Percentiles rank a stretch among this genome's conserved stretches.
Evolutionary conservation across 768 basidiomycete genomes (phyloP).

Genomic region (Kwoniella sp.): DNA sequence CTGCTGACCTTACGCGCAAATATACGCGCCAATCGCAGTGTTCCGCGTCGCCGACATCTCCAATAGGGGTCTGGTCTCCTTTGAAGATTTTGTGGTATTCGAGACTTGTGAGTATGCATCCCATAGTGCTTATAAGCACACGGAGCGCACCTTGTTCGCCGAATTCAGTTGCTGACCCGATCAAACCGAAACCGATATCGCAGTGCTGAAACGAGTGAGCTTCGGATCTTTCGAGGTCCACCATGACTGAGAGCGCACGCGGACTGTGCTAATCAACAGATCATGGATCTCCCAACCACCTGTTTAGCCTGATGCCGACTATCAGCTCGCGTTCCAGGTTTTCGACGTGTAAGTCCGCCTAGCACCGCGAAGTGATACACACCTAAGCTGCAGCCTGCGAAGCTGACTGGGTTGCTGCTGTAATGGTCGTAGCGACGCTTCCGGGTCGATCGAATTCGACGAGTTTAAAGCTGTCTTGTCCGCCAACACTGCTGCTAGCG

Average conservation of each 20-base stretch:
- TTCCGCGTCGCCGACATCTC: constrained; percentile 54
- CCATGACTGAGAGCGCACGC: no score
- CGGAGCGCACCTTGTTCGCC: neutral
- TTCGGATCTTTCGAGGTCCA: neutral
- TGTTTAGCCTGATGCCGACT: constrained; percentile 93
- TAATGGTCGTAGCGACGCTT: constrained; percentile 67
- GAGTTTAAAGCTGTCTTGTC: constrained; percentile 93
- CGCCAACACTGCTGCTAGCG: constrained; percentile 71
- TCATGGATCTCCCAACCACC: no score
- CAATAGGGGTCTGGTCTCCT: constrained; percentile 58
- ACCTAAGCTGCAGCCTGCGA: neutral
- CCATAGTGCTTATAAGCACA: no score
- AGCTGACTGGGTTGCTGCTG: constrained; percentile 25
- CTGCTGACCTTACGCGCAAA: no score
- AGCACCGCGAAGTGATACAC: no score
- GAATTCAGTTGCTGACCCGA: neutral
- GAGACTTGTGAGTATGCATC: constrained; percentile 68
- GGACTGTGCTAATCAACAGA: no score
- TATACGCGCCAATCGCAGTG: no score
- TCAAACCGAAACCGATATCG: neutral
- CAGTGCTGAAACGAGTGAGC: constrained; percentile 47
- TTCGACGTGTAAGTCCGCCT: constrained; percentile 80
- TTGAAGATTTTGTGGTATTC: constrained; percentile 96
- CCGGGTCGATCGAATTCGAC: constrained; percentile 89
- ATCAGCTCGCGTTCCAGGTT: constrained; percentile 94